Conservation (phyloP, 805 yeast species). For the Yarrowia sp. region DNA sequence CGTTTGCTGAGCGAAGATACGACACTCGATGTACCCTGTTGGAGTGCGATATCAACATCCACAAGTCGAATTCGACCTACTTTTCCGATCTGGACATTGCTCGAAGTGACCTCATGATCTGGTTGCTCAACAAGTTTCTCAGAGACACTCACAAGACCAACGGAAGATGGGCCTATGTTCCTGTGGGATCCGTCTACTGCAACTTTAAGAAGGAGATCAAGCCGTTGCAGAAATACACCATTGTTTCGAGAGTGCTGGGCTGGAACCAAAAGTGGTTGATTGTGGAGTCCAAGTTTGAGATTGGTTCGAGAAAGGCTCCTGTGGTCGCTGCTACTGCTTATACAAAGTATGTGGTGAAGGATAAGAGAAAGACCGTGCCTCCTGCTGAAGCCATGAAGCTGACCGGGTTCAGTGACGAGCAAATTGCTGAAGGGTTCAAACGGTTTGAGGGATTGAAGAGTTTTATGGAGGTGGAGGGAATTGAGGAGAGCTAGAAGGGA, state of each 20-base stretch:
- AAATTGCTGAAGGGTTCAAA: constrained; percentile 35
- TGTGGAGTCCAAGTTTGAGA: constrained; percentile 60
- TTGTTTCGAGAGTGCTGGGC: constrained; percentile 61
- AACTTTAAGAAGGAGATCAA: constrained; percentile 70
- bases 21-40: constrained; percentile 64
- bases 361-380: constrained; percentile 68
- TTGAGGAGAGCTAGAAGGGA: not conserved
- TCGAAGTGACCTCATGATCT: constrained; percentile 60
- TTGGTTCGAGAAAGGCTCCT: constrained; percentile 38
- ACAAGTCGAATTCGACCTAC: constrained; percentile 85
- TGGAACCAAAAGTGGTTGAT: constrained; percentile 91
- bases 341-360: constrained; percentile 79
- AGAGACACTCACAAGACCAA: constrained; percentile 44
- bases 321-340: constrained; percentile 56
- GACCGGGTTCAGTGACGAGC: constrained; percentile 56
- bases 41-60: constrained; percentile 84
- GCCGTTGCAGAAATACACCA: constrained; percentile 58
- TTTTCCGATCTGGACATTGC: constrained; percentile 77
- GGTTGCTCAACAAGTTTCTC: constrained; percentile 57
- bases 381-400: constrained; percentile 60
- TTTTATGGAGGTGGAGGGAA: not conserved
- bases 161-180: constrained; percentile 56
- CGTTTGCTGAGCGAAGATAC: constrained; percentile 46
- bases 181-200: constrained; percentile 71
- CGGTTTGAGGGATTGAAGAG: constrained; percentile 31